Conservation (phyloP, 179 eudicot genomes). For the Pouteria campechiana region DNA sequence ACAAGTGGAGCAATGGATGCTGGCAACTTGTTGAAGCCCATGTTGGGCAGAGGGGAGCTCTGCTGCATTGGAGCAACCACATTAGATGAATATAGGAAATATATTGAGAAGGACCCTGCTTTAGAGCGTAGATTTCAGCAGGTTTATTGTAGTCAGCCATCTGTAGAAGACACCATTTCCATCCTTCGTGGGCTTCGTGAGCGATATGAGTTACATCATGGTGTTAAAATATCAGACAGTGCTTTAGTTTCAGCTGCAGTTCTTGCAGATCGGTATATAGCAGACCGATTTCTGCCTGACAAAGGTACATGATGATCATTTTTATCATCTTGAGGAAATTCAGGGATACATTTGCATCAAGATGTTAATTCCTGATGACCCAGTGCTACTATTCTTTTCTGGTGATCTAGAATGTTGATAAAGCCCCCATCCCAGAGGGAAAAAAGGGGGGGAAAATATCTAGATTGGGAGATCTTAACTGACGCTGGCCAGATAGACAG, state of each 20-base stretch:
- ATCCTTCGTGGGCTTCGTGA: slow-evolving; percentile 96
- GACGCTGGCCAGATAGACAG: too few relatives aligned
- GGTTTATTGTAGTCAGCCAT: slow-evolving; percentile 81
- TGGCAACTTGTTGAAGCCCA: slow-evolving; percentile 81
- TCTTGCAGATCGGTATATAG: slow-evolving; percentile 91
- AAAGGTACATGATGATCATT: slow-evolving; percentile 51
- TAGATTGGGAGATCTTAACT: too few relatives aligned
- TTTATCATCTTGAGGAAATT: too few relatives aligned
- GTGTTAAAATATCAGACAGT: slow-evolving; percentile 94
- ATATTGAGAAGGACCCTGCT: slow-evolving; percentile 93
- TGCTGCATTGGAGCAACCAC: slow-evolving; percentile 96
- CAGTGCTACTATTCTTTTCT: too few relatives aligned
- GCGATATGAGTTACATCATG: slow-evolving; percentile 94
- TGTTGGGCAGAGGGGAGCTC: slow-evolving; percentile 97
- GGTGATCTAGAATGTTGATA: too few relatives aligned
- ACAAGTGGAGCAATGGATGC: slow-evolving; percentile 96
- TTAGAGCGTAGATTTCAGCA: slow-evolving; percentile 96
- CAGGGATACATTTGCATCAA: too few relatives aligned
- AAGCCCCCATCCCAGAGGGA: too few relatives aligned
- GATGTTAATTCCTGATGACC: too few relatives aligned
- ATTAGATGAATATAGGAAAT: slow-evolving; percentile 77
- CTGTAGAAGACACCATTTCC: slow-evolving; percentile 91
- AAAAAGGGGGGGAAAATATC: too few relatives aligned
- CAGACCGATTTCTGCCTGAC: slow-evolving; percentile 92
- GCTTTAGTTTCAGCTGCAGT: slow-evolving; percentile 90